Evolutionary conservation across 176 grass and related monocot species (phyloP), one percentile per base, ranked within the genome.

Genomic region (Guadua angustifolia): DNA sequence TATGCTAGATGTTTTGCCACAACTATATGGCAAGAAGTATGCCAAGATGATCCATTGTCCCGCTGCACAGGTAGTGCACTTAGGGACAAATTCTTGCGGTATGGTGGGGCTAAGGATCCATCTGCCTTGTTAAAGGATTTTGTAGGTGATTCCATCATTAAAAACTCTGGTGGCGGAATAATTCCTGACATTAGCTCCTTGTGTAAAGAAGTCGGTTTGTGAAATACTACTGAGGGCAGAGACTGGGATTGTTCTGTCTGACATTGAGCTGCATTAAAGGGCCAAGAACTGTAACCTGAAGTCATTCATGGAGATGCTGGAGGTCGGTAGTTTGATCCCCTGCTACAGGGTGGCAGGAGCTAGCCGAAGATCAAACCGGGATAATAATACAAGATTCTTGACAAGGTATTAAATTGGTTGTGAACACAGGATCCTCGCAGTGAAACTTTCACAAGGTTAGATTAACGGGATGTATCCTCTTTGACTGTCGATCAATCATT

Each of bases 1-100:
- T 95, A 98, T 80, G 95, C 95, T 68, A 87, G 91, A 86, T 98
- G 95, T 82, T 95, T 98, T 78, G 91, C 93, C 4, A 71, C 95
- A 80, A 92, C 95, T 44, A 93, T 98, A 86, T 98, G 93, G 95
- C 86, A 95, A 83, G 77, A 98, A 78, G 60, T 88, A 86, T 98
- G 95, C 61, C 66, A 82, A 51, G 92, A 79, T 43, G 89, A 98
- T 56, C 95, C 93, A 52, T 47, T 98, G 77, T 98, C 95, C 45
- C 76, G 22, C 42, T 72, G 79, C 67, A 91, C 91, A 68, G 95
- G 93, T 57, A 79, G 69, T 40, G 61, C 67, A 0, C 75, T 98
- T 15, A 82, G 93, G 82, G 84, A 79, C 51, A 95, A 86, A 79
- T 90, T 98, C 66, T 69, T 98, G 18, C 84, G 45, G 25, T 56